Evolutionary conservation across 2,329 filamentous ascomycete genomes (phyloP).

Genomic region (Calonectria ilicicola): DNA sequence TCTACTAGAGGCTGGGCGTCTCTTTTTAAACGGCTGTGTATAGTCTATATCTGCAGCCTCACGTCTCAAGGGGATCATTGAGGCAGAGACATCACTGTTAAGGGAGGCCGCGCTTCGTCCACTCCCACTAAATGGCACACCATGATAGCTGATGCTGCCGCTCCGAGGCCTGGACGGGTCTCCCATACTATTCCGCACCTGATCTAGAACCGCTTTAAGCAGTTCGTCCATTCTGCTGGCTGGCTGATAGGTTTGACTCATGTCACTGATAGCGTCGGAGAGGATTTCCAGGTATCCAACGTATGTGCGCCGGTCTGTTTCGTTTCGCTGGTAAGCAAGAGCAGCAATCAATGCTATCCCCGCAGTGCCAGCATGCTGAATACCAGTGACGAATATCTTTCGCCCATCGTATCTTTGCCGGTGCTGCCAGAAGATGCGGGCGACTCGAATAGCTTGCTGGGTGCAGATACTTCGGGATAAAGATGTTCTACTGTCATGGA

Average conservation of each 20-base stretch:
- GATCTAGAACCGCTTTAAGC: conserved; percentile 63
- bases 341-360: conserved; percentile 66
- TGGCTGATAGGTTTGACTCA: conserved; percentile 65
- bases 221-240: conserved; percentile 65
- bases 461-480: conserved; percentile 65
- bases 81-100: conserved; percentile 32
- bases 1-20: conserved; percentile 42
- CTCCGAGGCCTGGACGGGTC: conserved; percentile 35
- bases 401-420: conserved; percentile 63
- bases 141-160: conserved; percentile 29
- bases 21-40: conserved; percentile 45
- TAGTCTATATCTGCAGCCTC: conserved; percentile 43
- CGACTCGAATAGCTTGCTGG: conserved; percentile 65
- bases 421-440: conserved; percentile 67
- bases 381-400: conserved; percentile 62
- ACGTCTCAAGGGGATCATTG: conserved; percentile 46
- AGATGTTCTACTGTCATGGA: conserved; percentile 56
- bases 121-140: conserved; percentile 13
- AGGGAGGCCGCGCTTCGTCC: conserved; percentile 25
- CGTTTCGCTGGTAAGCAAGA: conserved; percentile 50
- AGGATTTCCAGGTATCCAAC: conserved; percentile 65
- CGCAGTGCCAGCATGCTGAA: conserved; percentile 67
- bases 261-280: conserved; percentile 62
- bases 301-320: conserved; percentile 52
- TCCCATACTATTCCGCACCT: conserved; percentile 53